phyloP scores from a whole-genome alignment of 345 rosid species.

The Gossypium arboreum region DNA sequence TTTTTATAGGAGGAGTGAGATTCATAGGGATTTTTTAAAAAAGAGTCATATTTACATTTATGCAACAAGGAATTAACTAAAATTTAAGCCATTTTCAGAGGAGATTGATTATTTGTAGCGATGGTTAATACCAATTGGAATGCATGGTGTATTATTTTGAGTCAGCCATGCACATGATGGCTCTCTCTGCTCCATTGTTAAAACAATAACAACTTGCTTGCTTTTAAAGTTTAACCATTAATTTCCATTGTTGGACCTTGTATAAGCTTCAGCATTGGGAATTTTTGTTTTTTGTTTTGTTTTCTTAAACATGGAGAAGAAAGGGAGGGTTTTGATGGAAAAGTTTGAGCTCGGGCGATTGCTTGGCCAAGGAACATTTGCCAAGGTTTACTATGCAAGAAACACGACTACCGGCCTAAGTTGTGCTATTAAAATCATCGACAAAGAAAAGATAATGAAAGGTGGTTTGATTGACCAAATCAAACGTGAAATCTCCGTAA shows the following conservation, averaged over 20 bases:
- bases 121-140: background rate
- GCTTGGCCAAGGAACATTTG: conserved; percentile 87
- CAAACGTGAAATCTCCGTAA: conserved; percentile 80
- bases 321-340: conserved; percentile 47
- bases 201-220: background rate
- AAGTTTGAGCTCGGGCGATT: conserved; percentile 64
- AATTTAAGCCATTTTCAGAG: background rate
- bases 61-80: background rate
- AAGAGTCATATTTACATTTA: background rate
- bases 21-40: background rate
- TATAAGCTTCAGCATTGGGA: background rate
- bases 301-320: conserved; percentile 45
- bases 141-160: background rate
- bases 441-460: conserved; percentile 59
- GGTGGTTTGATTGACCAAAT: conserved; percentile 75
- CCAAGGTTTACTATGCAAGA: conserved; percentile 77
- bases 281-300: background rate
- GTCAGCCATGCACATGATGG: background rate
- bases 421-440: conserved; percentile 71
- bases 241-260: background rate
- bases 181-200: background rate
- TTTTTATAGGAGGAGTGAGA: background rate
- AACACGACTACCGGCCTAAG: conserved; percentile 53
- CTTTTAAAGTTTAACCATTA: background rate
- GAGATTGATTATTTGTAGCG: background rate